These are phyloP conservation scores for Trametes villosa DNA, from an alignment of 768 basidiomycete genomes.

Conservation along the genomic window DNA sequence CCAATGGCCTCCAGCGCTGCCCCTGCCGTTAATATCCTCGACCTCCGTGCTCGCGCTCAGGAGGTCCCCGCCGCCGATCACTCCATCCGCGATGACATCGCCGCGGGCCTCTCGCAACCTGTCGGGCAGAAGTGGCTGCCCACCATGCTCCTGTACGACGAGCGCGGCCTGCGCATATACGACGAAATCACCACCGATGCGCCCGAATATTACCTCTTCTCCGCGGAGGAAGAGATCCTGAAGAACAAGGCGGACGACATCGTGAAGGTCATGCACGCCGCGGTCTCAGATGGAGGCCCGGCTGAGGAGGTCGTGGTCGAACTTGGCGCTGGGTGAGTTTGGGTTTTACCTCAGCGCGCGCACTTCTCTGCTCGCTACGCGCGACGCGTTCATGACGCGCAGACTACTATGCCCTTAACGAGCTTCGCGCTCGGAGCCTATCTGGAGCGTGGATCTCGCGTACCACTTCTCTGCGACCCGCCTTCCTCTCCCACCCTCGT, in stretches of 20 bases:
- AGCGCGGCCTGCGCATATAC: constrained; percentile 83
- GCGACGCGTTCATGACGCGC: neutral
- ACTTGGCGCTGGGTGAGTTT: constrained; percentile 90
- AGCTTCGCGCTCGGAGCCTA: constrained; percentile 4
- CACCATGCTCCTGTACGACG: constrained; percentile 85
- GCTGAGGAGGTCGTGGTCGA: constrained; percentile 74
- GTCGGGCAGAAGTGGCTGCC: constrained; percentile 67
- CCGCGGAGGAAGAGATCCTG: constrained; percentile 86
- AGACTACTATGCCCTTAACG: neutral
- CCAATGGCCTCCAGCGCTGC: constrained; percentile 9
- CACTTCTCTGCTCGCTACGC: neutral
- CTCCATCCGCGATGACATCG: constrained; percentile 48
- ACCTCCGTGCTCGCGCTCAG: constrained; percentile 24
- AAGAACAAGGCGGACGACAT: constrained; percentile 75
- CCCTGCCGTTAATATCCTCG: constrained; percentile 28
- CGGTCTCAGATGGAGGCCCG: constrained; percentile 30
- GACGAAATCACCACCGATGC: constrained; percentile 82
- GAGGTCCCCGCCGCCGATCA: constrained; percentile 3
- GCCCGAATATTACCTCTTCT: constrained; percentile 88
- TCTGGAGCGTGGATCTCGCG: constrained; percentile 12
- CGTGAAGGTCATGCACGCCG: constrained; percentile 66
- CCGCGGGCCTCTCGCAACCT: constrained; percentile 59
- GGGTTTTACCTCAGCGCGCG: constrained; percentile 3
- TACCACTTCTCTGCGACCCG: constrained; percentile 1
- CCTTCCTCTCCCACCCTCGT: neutral